A percentile compares a stretch with the other conserved stretches of the same genome.
Evolutionary conservation across 805 yeast genomes (phyloP).

Genomic region (Vanderwaltozyma tropicalis): DNA sequence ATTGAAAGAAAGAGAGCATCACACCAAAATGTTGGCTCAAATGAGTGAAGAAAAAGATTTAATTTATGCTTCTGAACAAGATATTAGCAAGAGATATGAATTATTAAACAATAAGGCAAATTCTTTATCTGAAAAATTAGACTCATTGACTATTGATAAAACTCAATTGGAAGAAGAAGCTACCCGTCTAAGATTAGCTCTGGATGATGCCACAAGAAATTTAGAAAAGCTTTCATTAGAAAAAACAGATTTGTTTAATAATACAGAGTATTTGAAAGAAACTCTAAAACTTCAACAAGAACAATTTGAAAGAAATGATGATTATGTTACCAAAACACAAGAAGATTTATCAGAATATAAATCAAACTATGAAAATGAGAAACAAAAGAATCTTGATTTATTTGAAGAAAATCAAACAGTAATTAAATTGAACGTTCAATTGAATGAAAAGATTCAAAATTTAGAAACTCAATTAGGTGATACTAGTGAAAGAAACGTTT

Average conservation of each 20-base stretch:
- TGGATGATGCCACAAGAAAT: slow-evolving; percentile 4
- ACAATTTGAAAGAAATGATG: slow-evolving; percentile 24
- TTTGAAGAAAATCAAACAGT: slow-evolving; percentile 60
- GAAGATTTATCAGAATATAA: slow-evolving; percentile 25
- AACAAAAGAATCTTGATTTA: slow-evolving; percentile 45
- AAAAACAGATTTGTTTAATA: slow-evolving; percentile 13
- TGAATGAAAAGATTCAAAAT: slow-evolving; percentile 36
- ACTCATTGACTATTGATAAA: slow-evolving; percentile 52
- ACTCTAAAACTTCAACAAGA: slow-evolving; percentile 24
- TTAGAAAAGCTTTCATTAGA: slow-evolving; percentile 15
- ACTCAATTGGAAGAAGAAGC: background rate
- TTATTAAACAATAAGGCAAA: slow-evolving; percentile 43
- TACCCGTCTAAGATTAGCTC: background rate
- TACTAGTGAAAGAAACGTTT: slow-evolving; percentile 43
- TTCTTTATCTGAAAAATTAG: slow-evolving; percentile 48
- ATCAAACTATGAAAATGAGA: slow-evolving; percentile 31
- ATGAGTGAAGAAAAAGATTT: slow-evolving; percentile 36
- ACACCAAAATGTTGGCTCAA: slow-evolving; percentile 32
- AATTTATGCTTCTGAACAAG: slow-evolving; percentile 34
- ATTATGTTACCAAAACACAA: slow-evolving; percentile 30
- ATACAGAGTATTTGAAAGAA: slow-evolving; percentile 20
- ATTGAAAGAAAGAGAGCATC: slow-evolving; percentile 34
- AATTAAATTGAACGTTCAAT: slow-evolving; percentile 42
- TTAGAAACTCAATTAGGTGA: slow-evolving; percentile 40
- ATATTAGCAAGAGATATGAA: slow-evolving; percentile 35